A percentile compares a stretch with the other conserved stretches of the same genome.
phyloP scores from a whole-genome alignment of 1,284 basidiomycete species.

The Sparassis latifolia region DNA sequence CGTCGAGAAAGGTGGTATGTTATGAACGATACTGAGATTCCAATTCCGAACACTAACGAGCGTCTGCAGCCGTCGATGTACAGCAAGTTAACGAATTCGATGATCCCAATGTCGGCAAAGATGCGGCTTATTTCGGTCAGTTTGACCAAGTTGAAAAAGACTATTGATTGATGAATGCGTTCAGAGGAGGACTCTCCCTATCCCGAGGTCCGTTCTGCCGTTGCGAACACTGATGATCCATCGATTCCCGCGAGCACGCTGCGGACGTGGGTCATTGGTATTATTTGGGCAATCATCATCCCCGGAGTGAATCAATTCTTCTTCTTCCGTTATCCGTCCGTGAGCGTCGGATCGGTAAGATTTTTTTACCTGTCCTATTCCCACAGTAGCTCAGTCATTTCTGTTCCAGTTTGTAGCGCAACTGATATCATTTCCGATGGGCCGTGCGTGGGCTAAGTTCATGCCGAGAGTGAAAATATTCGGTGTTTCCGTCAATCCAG shows the following conservation, averaged over 20 bases:
- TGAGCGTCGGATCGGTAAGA: conserved; percentile 23
- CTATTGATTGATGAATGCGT: neutral
- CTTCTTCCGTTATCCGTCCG: conserved; percentile 32
- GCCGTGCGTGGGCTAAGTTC: conserved; percentile 49
- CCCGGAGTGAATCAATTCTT: conserved; percentile 41
- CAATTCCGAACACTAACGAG: neutral
- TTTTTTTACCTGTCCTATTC: neutral
- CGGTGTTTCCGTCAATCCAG: conserved; percentile 49
- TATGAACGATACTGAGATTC: too few relatives aligned
- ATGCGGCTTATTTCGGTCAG: conserved; percentile 22
- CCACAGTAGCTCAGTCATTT: conserved; percentile 6
- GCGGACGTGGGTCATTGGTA: conserved; percentile 51
- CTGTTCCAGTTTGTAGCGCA: conserved; percentile 47
- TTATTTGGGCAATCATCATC: conserved; percentile 40
- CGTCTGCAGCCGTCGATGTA: conserved; percentile 9
- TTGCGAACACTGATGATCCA: conserved; percentile 59
- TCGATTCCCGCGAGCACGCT: conserved; percentile 53
- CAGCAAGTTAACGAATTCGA: conserved; percentile 39
- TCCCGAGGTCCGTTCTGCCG: conserved; percentile 59
- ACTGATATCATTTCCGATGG: conserved; percentile 59
- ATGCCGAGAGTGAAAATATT: conserved; percentile 45
- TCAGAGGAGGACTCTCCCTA: conserved; percentile 49
- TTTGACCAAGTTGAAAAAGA: neutral
- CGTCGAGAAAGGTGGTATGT: conserved; percentile 16
- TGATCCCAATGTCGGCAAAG: conserved; percentile 40